These are phyloP conservation scores for Stagonosporopsis rhizophila DNA, from an alignment of 2,329 filamentous ascomycete genomes.

Conservation along the genomic window DNA sequence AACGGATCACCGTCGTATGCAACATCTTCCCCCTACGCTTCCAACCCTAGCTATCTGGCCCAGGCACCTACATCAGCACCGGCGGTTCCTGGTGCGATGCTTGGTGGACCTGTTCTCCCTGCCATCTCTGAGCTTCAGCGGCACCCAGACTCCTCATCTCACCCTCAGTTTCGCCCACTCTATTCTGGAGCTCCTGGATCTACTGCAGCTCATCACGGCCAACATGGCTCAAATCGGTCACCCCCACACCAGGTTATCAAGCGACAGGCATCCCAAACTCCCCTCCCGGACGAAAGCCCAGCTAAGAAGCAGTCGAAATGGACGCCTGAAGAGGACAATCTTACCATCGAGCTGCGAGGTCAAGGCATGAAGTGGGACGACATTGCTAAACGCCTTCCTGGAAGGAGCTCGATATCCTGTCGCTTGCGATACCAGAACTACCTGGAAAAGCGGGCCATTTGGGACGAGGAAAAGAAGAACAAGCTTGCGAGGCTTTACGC, in stretches of 20 bases:
- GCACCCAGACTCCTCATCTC: slow-evolving; percentile 49
- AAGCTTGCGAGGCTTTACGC: slow-evolving; percentile 94
- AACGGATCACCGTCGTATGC: slow-evolving; percentile 42
- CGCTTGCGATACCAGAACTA: slow-evolving; percentile 97
- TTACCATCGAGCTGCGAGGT: slow-evolving; percentile 89
- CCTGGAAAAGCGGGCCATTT: slow-evolving; percentile 87
- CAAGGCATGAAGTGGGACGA: slow-evolving; percentile 99
- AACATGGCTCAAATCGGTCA: slow-evolving; percentile 39
- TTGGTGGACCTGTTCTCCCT: slow-evolving; percentile 49
- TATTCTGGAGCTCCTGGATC: slow-evolving; percentile 52
- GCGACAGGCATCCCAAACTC: slow-evolving; percentile 48
- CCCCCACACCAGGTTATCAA: slow-evolving; percentile 46
- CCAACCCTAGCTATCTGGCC: slow-evolving; percentile 34
- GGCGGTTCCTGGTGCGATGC: slow-evolving; percentile 36
- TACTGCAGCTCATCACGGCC: slow-evolving; percentile 29
- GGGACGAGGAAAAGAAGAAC: slow-evolving; percentile 98
- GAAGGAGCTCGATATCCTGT: slow-evolving; percentile 92
- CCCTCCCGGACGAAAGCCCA: slow-evolving; percentile 45
- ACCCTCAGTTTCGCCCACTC: slow-evolving; percentile 49
- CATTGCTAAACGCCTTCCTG: slow-evolving; percentile 88
- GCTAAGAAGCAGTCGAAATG: slow-evolving; percentile 82
- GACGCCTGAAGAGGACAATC: slow-evolving; percentile 90
- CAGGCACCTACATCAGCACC: slow-evolving; percentile 38
- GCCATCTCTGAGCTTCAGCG: slow-evolving; percentile 48
- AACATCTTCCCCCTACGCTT: slow-evolving; percentile 40